phyloP scores from a whole-genome alignment of 192 early-diverging fungal genomes.

The Funneliformis geosporum region DNA sequence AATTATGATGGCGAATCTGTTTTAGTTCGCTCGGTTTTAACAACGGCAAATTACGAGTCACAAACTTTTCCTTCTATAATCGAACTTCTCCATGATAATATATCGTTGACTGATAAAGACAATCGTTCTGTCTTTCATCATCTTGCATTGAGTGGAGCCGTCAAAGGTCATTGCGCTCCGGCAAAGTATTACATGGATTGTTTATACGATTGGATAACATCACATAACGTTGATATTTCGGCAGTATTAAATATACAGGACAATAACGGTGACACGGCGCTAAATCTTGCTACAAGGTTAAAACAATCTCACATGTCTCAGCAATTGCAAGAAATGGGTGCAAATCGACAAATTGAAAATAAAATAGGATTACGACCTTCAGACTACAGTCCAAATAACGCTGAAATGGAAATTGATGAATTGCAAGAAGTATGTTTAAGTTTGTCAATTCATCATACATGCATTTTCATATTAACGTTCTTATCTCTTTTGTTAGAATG shows the following conservation, averaged over 20 bases:
- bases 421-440: neutral
- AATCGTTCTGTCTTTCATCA: constrained; percentile 90
- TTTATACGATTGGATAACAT: constrained; percentile 67
- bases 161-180: constrained; percentile 64
- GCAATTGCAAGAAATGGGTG: constrained; percentile 75
- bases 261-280: constrained; percentile 78
- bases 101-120: constrained; percentile 70
- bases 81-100: constrained; percentile 69
- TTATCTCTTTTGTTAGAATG: neutral
- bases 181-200: constrained; percentile 91
- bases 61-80: constrained; percentile 79
- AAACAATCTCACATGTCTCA: constrained; percentile 73
- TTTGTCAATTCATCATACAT: neutral
- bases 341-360: constrained; percentile 71
- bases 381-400: constrained; percentile 58
- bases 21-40: constrained; percentile 84
- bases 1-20: constrained; percentile 89
- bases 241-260: constrained; percentile 66
- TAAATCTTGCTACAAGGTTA: constrained; percentile 83
- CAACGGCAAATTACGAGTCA: constrained; percentile 81
- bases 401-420: constrained; percentile 13
- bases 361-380: constrained; percentile 73
- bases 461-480: neutral
- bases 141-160: constrained; percentile 71
- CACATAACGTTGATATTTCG: constrained; percentile 43